Evolutionary conservation across 2,329 filamentous ascomycete genomes (phyloP).

Genomic region (Hymenoscyphus fructigenus): DNA sequence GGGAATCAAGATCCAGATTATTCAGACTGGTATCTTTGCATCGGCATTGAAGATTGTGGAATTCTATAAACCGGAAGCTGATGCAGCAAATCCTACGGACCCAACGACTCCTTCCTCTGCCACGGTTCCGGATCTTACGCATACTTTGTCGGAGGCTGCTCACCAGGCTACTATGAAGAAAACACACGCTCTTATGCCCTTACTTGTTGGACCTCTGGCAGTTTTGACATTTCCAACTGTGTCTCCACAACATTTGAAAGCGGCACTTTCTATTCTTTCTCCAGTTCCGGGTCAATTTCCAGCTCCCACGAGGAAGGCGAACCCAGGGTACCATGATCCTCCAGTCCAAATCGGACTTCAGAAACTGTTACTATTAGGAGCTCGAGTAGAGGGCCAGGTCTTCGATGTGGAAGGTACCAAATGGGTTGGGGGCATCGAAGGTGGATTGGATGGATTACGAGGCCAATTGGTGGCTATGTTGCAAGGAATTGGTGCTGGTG

Average conservation of each 20-base stretch:
- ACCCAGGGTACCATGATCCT: conserved; percentile 78
- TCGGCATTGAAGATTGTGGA: conserved; percentile 83
- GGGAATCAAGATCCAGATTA: conserved; percentile 72
- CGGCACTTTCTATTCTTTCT: conserved; percentile 74
- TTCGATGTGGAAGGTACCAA: conserved; percentile 45
- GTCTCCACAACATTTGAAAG: conserved; percentile 79
- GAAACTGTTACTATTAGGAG: conserved; percentile 84
- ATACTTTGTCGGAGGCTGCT: conserved; percentile 54
- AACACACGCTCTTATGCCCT: conserved; percentile 64
- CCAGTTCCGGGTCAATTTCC: conserved; percentile 73
- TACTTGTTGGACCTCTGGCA: conserved; percentile 80
- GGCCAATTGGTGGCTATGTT: conserved; percentile 79
- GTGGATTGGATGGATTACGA: conserved; percentile 76
- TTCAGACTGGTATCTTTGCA: conserved; percentile 87
- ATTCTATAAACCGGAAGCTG: conserved; percentile 62
- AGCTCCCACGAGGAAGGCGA: conserved; percentile 71
- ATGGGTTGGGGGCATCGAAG: conserved; percentile 75
- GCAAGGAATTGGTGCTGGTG: conserved; percentile 72
- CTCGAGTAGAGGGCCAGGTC: conserved; percentile 73
- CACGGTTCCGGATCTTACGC: conserved; percentile 43
- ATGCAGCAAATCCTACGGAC: conserved; percentile 28
- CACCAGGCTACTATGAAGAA: conserved; percentile 43
- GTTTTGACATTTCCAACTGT: conserved; percentile 78
- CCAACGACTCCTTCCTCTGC: conserved; percentile 27
- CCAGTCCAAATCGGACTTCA: conserved; percentile 77